Conservation (phyloP, 768 basidiomycete species). For the Rhizopogon vinicolor region DNA sequence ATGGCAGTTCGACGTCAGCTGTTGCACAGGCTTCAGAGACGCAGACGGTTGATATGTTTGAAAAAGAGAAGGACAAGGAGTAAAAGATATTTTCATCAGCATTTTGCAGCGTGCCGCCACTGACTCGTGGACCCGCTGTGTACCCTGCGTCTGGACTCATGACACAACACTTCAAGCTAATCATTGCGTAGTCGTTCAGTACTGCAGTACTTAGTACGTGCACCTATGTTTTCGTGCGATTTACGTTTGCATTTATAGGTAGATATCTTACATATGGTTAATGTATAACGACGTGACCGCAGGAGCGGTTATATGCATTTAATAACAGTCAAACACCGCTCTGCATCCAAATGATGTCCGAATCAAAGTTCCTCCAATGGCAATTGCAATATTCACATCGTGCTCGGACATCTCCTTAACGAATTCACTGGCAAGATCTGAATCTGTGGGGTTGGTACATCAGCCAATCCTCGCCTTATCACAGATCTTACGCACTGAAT, state of each 20-base stretch:
- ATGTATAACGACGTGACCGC: no score
- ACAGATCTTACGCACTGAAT: not conserved
- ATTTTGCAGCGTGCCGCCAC: not conserved
- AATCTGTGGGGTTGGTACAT: no score
- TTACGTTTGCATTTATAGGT: not conserved
- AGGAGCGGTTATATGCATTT: no score
- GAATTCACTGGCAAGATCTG: no score
- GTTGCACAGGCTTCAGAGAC: not conserved
- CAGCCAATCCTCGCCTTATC: no score
- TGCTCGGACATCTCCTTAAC: no score
- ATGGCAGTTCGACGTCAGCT: not conserved
- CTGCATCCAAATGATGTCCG: no score
- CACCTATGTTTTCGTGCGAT: not conserved
- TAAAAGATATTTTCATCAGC: not conserved
- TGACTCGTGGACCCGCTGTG: not conserved
- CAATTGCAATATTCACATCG: no score
- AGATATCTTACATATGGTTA: no score
- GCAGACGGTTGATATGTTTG: not conserved
- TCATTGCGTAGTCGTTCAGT: not conserved
- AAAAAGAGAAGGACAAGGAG: not conserved
- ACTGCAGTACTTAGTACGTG: not conserved
- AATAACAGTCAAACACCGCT: not conserved
- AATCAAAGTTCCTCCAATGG: no score
- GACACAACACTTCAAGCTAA: not conserved
- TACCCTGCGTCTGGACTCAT: not conserved